These are phyloP conservation scores for Colletotrichum truncatum DNA, from an alignment of 2,329 filamentous ascomycete species.

Conservation along the genomic window DNA sequence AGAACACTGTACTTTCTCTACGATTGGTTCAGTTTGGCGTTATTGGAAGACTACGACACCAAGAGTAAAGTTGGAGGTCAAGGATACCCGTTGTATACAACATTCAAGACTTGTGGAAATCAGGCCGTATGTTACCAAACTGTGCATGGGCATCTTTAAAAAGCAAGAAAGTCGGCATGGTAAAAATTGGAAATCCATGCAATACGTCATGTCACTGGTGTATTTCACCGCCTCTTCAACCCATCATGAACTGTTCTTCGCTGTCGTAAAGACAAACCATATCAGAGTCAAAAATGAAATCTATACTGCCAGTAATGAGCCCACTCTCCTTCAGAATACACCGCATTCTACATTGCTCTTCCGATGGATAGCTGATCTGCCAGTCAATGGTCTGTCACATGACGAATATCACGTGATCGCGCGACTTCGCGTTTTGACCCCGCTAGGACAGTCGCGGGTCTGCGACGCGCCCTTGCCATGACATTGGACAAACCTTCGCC, in stretches of 20 bases:
- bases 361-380: no score
- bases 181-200: no score
- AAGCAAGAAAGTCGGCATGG: no score
- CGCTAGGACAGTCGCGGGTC: slow-evolving; percentile 7
- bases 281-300: no score
- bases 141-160: not conserved
- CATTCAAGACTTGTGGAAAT: not conserved
- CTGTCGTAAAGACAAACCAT: no score
- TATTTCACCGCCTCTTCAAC: no score
- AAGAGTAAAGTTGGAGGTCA: not conserved
- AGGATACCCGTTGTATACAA: slow-evolving; percentile 14
- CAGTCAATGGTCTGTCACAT: not conserved
- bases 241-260: no score
- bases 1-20: not conserved
- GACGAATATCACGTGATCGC: not conserved
- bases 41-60: slow-evolving; percentile 1
- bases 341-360: no score
- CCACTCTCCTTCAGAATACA: no score
- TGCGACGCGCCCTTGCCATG: slow-evolving; percentile 29
- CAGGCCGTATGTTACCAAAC: not conserved
- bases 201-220: no score
- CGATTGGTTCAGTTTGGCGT: not conserved
- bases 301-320: no score
- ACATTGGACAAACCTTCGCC: slow-evolving; percentile 1
- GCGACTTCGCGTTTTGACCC: not conserved